Evolutionary conservation across 2,329 filamentous ascomycete genomes (phyloP), one percentile per base, ranked within the genome.

Genomic region (Verticillium dahliae): DNA sequence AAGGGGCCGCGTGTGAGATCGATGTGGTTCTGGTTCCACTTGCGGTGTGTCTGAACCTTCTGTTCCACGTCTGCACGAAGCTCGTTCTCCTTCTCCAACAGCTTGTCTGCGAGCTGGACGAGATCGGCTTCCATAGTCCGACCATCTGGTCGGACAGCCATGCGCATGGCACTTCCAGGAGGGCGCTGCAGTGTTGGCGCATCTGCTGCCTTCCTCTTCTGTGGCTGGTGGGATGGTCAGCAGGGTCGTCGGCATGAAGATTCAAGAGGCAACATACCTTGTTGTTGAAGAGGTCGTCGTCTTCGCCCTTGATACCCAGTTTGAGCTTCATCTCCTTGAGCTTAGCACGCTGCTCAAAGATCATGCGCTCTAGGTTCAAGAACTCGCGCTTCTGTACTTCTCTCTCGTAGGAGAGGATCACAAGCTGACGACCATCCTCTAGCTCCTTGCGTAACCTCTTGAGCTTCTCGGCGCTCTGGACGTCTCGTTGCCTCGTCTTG

Each of bases 271-370:
- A 59, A 70, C 65, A 74, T 81, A 94, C 91, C 85, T 95, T 96
- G 74, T 95, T 91, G 78, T 96, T 96, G 78, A 97, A 88, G 70
- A 97, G 84, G 73, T 97, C 92, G 70, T 98, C 94, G 70, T 98
- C 95, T 70, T 96, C 91, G 68, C 87, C 88, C 78, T 95, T 96
- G 80, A 98, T 94, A 69, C 89, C 88, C 66, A 97, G 85, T 70
- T 90, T 90, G 71, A 91, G 82, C 82, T 98, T 98, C 75, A 90
- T 88, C 67, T 94, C 88, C 80, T 96, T 96, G 68, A 98, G 84
- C 71, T 87, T 86, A 63, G 85, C 83, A 58, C 95, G 87, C 72
- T 96, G 87, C 73, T 96, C 86, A 73, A 97, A 98, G 61, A 98
- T 84, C 62, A 85, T 81, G 64, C 87, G 86, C 67, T 97, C 92